Base-by-base conservation (phyloP, 2,329 filamentous ascomycete genomes). In the Colletotrichum simmondsii region DNA sequence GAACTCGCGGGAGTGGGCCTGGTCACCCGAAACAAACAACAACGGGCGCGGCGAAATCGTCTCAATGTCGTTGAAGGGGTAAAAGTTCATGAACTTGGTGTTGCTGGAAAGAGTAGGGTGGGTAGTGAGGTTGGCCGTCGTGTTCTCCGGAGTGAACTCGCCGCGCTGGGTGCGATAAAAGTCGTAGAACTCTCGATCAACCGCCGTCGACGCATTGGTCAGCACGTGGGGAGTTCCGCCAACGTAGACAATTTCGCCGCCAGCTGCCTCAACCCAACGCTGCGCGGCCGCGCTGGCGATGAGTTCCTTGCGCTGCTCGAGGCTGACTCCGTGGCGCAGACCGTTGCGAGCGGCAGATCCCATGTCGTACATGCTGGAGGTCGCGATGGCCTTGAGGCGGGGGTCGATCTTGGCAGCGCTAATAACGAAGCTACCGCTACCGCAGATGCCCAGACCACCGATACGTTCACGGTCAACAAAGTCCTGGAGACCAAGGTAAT, bases 401-500 rank as follows among this genome's bases (percentile, higher is more conserved):
- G 75, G 65, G 73, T 79, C 73, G 19, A 82, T 78, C 70, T 82
- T 82, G 3, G 81, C 81, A 0, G 82, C 81, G 68, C 79, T 80
- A 73, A 83, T 78, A 10, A 80, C 65, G 53, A 77, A 81, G 5
- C 74, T 76, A 30, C 79, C 79, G 52, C 79, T 80, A 42, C 77
- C 79, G 52, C 79, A 81, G 62, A 81, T 79, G 14, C 79, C 79
- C 16, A 80, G 59, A 24, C 54, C 79, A 28, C 79, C 79, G 57
- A 81, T 81, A 6, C 77, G 77, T 73, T 78, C 76, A 35, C 76
- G 76, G 57, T 80, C 75, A 52, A 81, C 73, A 49, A 75, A 78
- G 24, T 67, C 54, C 56, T 76, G 75, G 0, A 52, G 37, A 35
- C 73, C 73, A 19, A 81, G 77, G 19, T 79, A 81, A 71, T 80